These are phyloP conservation scores for Colletotrichum sp. DNA, from an alignment of 2,329 filamentous ascomycete species.

Conservation along the genomic window DNA sequence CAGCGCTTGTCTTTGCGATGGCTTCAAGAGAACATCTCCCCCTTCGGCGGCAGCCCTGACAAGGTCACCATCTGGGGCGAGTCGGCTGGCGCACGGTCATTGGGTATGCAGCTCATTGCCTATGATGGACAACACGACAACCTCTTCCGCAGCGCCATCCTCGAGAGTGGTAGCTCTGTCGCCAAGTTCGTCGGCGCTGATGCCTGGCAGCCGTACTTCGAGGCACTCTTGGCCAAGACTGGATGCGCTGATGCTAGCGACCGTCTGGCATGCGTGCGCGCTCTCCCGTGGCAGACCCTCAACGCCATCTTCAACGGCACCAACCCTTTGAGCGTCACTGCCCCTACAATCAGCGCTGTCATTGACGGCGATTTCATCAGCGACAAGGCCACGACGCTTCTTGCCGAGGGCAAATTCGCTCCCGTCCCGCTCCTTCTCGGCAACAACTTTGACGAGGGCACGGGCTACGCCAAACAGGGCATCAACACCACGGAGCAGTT, in stretches of 20 bases:
- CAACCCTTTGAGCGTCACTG: slow-evolving; percentile 39
- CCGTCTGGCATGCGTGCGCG: slow-evolving; percentile 59
- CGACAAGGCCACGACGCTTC: slow-evolving; percentile 49
- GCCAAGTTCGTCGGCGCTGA: slow-evolving; percentile 54
- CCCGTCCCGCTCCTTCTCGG: slow-evolving; percentile 69
- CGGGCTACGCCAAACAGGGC: slow-evolving; percentile 59
- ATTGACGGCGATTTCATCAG: slow-evolving; percentile 47
- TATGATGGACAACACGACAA: slow-evolving; percentile 65
- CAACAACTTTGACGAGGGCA: slow-evolving; percentile 70
- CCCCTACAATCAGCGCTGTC: slow-evolving; percentile 25
- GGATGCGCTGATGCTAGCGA: slow-evolving; percentile 45
- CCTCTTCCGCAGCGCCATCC: slow-evolving; percentile 70
- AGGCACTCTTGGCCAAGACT: slow-evolving; percentile 17
- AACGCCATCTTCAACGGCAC: slow-evolving; percentile 53
- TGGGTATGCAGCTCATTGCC: slow-evolving; percentile 65
- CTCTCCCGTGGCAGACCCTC: slow-evolving; percentile 47
- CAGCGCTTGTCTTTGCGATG: slow-evolving; percentile 65
- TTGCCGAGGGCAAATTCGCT: slow-evolving; percentile 63
- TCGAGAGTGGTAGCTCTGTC: slow-evolving; percentile 63
- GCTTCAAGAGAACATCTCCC: slow-evolving; percentile 67
- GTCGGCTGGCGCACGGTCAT: slow-evolving; percentile 62
- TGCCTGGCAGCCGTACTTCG: slow-evolving; percentile 43
- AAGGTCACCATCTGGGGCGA: slow-evolving; percentile 72
- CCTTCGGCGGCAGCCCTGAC: slow-evolving; percentile 69
- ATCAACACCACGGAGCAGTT: slow-evolving; percentile 63